Conservation (phyloP, 2,329 filamentous ascomycete genomes). For the Arthrobotrys sphaeroides region DNA sequence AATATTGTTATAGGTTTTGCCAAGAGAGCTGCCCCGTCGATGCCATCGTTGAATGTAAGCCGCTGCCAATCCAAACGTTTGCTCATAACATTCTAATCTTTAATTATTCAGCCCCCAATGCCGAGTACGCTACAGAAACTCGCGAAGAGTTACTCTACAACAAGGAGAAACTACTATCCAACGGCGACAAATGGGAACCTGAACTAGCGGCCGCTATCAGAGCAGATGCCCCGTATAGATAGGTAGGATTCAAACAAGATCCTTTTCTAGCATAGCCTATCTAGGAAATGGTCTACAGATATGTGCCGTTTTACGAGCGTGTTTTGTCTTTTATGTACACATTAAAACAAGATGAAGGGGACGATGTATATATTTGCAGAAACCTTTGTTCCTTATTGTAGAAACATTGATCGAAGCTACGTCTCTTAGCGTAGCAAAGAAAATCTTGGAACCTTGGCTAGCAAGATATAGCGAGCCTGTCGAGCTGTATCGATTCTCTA, state of each 20-base stretch:
- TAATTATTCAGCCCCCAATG: slow-evolving; percentile 70
- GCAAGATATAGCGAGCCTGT: neutral
- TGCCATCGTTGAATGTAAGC: slow-evolving; percentile 79
- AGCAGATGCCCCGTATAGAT: slow-evolving; percentile 92
- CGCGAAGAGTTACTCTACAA: slow-evolving; percentile 97
- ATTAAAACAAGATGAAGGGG: slow-evolving; percentile 60
- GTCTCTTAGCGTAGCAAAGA: neutral
- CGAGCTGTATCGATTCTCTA: neutral
- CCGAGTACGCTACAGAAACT: slow-evolving; percentile 78
- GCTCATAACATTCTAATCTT: slow-evolving; percentile 54
- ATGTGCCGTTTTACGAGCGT: slow-evolving; percentile 25
- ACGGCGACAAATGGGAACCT: slow-evolving; percentile 96
- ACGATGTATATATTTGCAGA: slow-evolving; percentile 52
- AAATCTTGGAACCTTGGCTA: neutral
- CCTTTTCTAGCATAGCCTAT: neutral
- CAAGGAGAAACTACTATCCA: slow-evolving; percentile 90
- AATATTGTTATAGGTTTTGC: slow-evolving; percentile 68
- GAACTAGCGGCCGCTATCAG: slow-evolving; percentile 91
- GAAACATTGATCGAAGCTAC: slow-evolving; percentile 8
- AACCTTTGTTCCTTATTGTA: slow-evolving; percentile 12
- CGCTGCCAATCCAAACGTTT: neutral
- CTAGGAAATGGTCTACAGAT: neutral
- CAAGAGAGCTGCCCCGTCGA: slow-evolving; percentile 99
- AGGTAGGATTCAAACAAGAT: slow-evolving; percentile 60
- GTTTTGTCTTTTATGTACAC: slow-evolving; percentile 53